Base-by-base conservation (phyloP, 192 early-diverging fungal species). In the Coemansia reversa region DNA sequence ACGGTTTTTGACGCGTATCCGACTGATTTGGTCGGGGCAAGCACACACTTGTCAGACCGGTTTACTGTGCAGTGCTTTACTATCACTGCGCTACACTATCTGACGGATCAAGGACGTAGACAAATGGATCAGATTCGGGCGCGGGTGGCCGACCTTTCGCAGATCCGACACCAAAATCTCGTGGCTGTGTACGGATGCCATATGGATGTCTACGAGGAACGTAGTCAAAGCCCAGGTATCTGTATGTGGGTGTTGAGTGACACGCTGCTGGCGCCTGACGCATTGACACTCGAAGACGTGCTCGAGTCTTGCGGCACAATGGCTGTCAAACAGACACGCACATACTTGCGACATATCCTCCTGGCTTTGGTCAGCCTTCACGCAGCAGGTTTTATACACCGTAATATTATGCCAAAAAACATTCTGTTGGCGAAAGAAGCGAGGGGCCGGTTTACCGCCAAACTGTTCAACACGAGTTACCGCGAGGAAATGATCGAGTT, bases 311-410 rank as follows among this genome's bases (percentile, higher is more conserved):
- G 89, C 66, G 89, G 89, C 2, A 59, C 84, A 5, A 66, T 89
- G 14, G 84, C 84, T 6, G 54, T 86, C 29, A 55, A 75, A 12
- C 80, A 86, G 51, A 77, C 85, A 0, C 71, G 86, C 47, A 81
- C 79, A 24, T 92, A 92, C 39, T 69, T 89, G 70, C 84, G 83
- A 12, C 89, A 92, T 11, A 80, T 92, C 0, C 66, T 92, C 18
- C 77, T 84, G 62, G 84, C 83, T 1, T 68, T 92, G 7, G 79
- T 85, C 16, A 81, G 85, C 61, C 58, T 92, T 27, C 90, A 92
- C 49, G 54, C 84, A 1, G 86, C 85, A 9, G 88, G 87, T 16
- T 85, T 90, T 61, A 76, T 88, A 11, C 88, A 89, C 68, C 86
- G 86, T 70, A 79, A 80, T 83, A 61, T 80, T 6, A 58, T 64